Percentiles rank a stretch among this genome's conserved stretches.
These are phyloP conservation scores for Otatea glauca DNA, from an alignment of 176 grass and related monocot genomes.

Conservation along the genomic window DNA sequence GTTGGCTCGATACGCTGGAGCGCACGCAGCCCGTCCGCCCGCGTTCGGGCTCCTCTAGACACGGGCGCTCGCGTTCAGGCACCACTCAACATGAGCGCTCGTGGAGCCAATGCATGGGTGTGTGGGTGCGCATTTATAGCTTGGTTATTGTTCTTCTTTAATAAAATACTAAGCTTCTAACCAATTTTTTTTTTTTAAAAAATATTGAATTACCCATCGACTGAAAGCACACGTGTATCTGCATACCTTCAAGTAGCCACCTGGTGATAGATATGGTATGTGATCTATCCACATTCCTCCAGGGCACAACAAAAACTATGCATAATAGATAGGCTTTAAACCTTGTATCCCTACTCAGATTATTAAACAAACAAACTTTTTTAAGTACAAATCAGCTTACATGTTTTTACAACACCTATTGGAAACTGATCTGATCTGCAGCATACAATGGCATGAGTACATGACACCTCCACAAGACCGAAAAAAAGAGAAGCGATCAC, in stretches of 20 bases:
- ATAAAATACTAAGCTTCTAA: too few relatives aligned
- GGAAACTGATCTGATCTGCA: slow-evolving; percentile 28
- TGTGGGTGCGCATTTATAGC: too few relatives aligned
- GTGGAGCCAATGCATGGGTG: too few relatives aligned
- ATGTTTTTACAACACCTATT: slow-evolving; percentile 45
- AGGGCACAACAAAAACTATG: background rate
- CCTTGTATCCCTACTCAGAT: slow-evolving; percentile 2
- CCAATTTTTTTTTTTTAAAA: too few relatives aligned
- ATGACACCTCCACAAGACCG: slow-evolving; percentile 26
- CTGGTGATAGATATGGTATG: background rate
- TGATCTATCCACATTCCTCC: background rate
- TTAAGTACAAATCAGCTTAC: slow-evolving; percentile 26
- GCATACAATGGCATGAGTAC: slow-evolving; percentile 13
- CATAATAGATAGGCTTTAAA: background rate
- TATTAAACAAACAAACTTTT: slow-evolving; percentile 7
- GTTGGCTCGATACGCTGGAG: too few relatives aligned
- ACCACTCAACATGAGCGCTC: too few relatives aligned
- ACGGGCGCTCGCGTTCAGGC: too few relatives aligned
- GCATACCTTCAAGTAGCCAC: background rate
- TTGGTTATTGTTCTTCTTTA: too few relatives aligned
- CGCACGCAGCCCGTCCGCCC: too few relatives aligned
- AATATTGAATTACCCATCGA: too few relatives aligned
- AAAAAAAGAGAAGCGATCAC: slow-evolving; percentile 7
- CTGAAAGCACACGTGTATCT: background rate
- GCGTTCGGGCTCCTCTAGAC: too few relatives aligned